Evolutionary conservation across 352 stramenopile genomes (phyloP).

Genomic region (Globisporangium barbulae): DNA sequence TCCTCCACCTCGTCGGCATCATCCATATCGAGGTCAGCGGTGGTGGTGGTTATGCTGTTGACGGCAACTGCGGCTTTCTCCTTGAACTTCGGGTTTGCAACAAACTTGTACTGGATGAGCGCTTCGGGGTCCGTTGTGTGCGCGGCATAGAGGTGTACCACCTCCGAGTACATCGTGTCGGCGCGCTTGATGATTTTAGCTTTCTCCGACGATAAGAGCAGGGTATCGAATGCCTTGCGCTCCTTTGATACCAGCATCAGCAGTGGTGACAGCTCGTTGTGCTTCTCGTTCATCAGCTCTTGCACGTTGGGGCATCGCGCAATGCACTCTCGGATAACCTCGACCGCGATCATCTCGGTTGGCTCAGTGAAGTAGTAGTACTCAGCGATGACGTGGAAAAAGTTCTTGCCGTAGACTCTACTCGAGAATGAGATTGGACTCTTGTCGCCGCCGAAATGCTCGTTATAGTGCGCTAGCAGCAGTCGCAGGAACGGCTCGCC

Average conservation of each 20-base stretch:
- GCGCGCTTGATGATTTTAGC: conserved; percentile 8
- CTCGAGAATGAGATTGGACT: conserved; percentile 4
- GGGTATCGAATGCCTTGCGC: conserved; percentile 8
- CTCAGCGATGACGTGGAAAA: conserved; percentile 49
- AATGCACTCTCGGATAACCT: conserved; percentile 33
- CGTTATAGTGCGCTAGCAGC: conserved; percentile 41
- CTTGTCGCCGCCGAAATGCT: conserved; percentile 21
- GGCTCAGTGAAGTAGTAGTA: conserved; percentile 11
- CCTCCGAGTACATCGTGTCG: conserved; percentile 35
- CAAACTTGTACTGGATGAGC: conserved; percentile 21
- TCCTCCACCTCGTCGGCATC: not conserved
- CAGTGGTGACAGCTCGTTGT: conserved; percentile 43
- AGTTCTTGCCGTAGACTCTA: conserved; percentile 21
- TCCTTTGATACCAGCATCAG: conserved; percentile 38
- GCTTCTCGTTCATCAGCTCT: conserved; percentile 41
- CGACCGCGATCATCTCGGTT: conserved; percentile 19
- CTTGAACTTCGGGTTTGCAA: conserved; percentile 8
- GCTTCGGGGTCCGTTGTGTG: conserved; percentile 34
- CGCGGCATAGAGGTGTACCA: conserved; percentile 49
- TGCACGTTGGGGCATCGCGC: conserved; percentile 25
- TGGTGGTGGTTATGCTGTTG: not conserved
- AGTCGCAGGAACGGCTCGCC: conserved; percentile 46
- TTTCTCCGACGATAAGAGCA: conserved; percentile 11
- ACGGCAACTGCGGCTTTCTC: not conserved
- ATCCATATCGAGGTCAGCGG: not conserved